Evolutionary conservation across 345 rosid species (phyloP).

Genomic region (Eucalyptus pauciflora): DNA sequence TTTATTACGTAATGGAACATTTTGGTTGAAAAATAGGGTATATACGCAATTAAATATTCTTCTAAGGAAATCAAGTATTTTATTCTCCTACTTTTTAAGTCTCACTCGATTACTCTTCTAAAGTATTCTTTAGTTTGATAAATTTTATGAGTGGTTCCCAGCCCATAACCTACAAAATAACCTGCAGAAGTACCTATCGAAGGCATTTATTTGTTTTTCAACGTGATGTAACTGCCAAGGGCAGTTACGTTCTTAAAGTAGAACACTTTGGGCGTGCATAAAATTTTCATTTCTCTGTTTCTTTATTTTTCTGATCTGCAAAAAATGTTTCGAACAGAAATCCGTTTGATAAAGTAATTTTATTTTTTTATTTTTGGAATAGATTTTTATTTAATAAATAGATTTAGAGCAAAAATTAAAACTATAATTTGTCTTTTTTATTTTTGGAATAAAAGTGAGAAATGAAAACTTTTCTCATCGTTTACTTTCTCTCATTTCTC

Average conservation of each 20-base stretch:
- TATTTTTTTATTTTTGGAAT: no score
- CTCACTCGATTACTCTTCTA: background rate
- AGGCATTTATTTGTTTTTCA: background rate
- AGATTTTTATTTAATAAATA: no score
- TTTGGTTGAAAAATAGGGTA: background rate
- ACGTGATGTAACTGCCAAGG: background rate
- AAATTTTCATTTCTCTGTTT: no score
- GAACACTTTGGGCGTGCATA: no score
- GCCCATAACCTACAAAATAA: background rate
- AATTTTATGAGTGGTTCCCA: background rate
- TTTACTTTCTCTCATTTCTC: no score
- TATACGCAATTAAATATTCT: background rate
- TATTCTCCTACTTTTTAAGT: no score
- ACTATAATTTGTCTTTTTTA: no score
- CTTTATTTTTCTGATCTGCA: no score
- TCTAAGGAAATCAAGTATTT: background rate
- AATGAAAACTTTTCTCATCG: no score
- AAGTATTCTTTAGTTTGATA: background rate
- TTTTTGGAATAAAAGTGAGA: no score
- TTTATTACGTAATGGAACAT: background rate
- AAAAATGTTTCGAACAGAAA: rapidly evolving
- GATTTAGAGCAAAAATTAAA: no score
- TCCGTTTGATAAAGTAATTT: no score
- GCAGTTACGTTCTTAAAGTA: background rate
- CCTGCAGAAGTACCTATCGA: background rate